Evolutionary conservation across 441 rosid species (phyloP).

Genomic region (Bruguiera hainesii): DNA sequence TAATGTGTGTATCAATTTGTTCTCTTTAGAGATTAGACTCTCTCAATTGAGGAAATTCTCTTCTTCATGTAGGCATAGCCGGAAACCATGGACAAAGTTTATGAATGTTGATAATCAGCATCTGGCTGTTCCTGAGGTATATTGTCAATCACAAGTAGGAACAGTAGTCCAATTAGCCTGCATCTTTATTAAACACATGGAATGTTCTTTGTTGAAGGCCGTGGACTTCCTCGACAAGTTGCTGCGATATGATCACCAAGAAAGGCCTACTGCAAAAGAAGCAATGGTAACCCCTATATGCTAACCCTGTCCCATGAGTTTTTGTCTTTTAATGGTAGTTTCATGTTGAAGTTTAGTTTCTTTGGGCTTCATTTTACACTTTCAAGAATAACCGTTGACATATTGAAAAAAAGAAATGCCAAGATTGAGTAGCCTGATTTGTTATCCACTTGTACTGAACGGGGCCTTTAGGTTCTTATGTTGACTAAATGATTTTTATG

Average conservation of each 20-base stretch:
- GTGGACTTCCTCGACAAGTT: slow-evolving; percentile 92
- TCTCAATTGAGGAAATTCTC: slow-evolving; percentile 10
- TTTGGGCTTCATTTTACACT: too few relatives aligned
- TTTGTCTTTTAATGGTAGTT: background rate
- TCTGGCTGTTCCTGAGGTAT: slow-evolving; percentile 88
- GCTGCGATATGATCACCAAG: slow-evolving; percentile 96
- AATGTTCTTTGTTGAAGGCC: slow-evolving; percentile 45
- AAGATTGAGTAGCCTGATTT: background rate
- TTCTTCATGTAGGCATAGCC: slow-evolving; percentile 58
- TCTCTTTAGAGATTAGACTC: background rate
- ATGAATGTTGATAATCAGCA: slow-evolving; percentile 83
- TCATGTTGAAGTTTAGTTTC: too few relatives aligned
- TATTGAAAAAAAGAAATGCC: too few relatives aligned
- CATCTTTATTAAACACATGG: background rate
- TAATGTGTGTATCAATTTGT: background rate
- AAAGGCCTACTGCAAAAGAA: slow-evolving; percentile 97
- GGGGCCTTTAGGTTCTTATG: background rate
- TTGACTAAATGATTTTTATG: background rate
- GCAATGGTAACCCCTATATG: slow-evolving; percentile 63
- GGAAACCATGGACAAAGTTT: slow-evolving; percentile 93
- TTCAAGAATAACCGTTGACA: too few relatives aligned
- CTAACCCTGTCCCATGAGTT: background rate
- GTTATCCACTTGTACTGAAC: background rate
- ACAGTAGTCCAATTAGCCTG: background rate
- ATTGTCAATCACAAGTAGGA: background rate